Evolutionary conservation across 2,329 filamentous ascomycete genomes (phyloP).

Genomic region (Claviceps arundinis): DNA sequence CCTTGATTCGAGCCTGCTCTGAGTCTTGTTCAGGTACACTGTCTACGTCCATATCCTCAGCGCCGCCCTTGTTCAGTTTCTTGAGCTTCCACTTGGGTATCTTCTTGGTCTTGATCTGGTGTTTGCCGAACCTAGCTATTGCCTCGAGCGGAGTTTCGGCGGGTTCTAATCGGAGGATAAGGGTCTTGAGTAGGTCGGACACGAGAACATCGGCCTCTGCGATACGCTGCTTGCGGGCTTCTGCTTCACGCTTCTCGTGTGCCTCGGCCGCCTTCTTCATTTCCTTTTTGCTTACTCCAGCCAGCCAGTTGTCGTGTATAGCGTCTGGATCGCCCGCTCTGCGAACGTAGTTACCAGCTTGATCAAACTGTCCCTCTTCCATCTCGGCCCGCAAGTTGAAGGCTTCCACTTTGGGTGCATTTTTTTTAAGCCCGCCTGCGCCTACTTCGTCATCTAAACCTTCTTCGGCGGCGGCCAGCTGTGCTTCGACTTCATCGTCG

Average conservation of each 20-base stretch:
- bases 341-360: constrained; percentile 79
- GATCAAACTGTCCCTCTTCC: constrained; percentile 87
- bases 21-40: constrained; percentile 41
- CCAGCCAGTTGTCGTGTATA: constrained; percentile 82
- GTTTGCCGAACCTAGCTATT: constrained; percentile 63
- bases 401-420: constrained; percentile 86
- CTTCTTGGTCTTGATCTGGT: constrained; percentile 45
- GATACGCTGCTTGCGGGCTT: constrained; percentile 55
- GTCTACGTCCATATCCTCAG: constrained; percentile 58
- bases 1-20: constrained; percentile 54
- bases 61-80: constrained; percentile 43
- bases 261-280: constrained; percentile 81
- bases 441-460: constrained; percentile 82
- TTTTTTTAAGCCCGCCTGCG: constrained; percentile 77
- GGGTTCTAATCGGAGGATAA: constrained; percentile 62
- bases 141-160: constrained; percentile 85
- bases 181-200: constrained; percentile 55
- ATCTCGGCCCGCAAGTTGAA: constrained; percentile 89
- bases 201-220: constrained; percentile 64
- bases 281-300: constrained; percentile 85
- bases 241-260: constrained; percentile 70
- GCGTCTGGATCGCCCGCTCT: constrained; percentile 83
- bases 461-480: constrained; percentile 57
- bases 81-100: constrained; percentile 58
- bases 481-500: constrained; percentile 56